These are phyloP conservation scores for Malassezia psittaci DNA, from an alignment of 1,284 basidiomycete species.

Conservation along the genomic window DNA sequence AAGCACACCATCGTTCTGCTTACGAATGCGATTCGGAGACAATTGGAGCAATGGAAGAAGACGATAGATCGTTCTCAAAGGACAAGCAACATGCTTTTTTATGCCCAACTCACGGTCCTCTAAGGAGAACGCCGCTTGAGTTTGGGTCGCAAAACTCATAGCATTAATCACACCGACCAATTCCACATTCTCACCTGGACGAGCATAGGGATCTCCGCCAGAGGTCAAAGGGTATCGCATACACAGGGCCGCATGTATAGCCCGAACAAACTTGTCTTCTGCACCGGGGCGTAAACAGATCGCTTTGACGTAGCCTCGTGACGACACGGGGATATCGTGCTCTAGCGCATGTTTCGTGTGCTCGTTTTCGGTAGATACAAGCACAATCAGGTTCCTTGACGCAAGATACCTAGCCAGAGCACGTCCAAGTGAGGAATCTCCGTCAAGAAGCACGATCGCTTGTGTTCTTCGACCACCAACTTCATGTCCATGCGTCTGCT, in stretches of 20 bases:
- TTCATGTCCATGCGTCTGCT: background rate
- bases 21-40: slow-evolving; percentile 20
- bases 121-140: slow-evolving; percentile 17
- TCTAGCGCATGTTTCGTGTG: slow-evolving; percentile 29
- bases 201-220: slow-evolving; percentile 44
- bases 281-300: slow-evolving; percentile 26
- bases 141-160: slow-evolving; percentile 28
- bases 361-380: slow-evolving; percentile 31
- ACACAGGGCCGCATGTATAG: slow-evolving; percentile 31
- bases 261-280: slow-evolving; percentile 21
- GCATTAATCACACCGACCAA: slow-evolving; percentile 39
- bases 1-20: slow-evolving; percentile 17
- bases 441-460: slow-evolving; percentile 30
- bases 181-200: slow-evolving; percentile 33
- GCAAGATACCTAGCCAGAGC: slow-evolving; percentile 31
- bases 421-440: slow-evolving; percentile 41
- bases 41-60: slow-evolving; percentile 24
- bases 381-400: slow-evolving; percentile 35
- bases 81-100: slow-evolving; percentile 28
- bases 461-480: slow-evolving; percentile 4
- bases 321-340: slow-evolving; percentile 29
- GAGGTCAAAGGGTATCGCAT: slow-evolving; percentile 38
- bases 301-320: slow-evolving; percentile 40
- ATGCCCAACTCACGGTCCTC: slow-evolving; percentile 21
- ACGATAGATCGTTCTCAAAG: slow-evolving; percentile 26